A percentile compares a stretch with the other conserved stretches of the same genome.
Conservation (phyloP, 2,329 filamentous ascomycete genomes). For the Nothopassalora personata region DNA sequence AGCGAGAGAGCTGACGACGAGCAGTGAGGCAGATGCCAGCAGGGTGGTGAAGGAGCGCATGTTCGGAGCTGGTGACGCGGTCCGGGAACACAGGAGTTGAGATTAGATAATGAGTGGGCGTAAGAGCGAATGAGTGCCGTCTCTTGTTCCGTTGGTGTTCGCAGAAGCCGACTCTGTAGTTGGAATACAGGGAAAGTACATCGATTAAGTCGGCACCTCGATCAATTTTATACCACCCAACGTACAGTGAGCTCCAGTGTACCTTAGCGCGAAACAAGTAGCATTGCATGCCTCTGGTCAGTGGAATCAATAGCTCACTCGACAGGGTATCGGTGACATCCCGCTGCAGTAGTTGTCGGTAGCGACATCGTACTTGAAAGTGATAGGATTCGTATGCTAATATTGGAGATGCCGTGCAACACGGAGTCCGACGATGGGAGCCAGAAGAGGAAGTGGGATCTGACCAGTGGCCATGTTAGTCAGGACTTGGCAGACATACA, state of each 20-base stretch:
- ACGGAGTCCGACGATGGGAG: background rate
- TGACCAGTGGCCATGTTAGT: too few species aligned
- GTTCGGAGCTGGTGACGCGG: constrained; percentile 8
- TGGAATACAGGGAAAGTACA: background rate
- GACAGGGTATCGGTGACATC: background rate
- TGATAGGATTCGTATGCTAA: background rate
- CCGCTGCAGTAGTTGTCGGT: background rate
- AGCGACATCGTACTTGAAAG: background rate
- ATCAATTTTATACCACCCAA: background rate
- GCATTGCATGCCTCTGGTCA: background rate
- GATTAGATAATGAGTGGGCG: constrained; percentile 7
- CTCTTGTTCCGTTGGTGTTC: background rate
- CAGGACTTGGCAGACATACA: too few species aligned
- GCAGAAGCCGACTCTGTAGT: constrained; percentile 1
- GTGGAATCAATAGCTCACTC: background rate
- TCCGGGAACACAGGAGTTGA: constrained; percentile 3
- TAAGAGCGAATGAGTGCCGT: constrained; percentile 3
- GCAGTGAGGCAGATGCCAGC: constrained; percentile 12
- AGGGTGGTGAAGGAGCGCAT: constrained; percentile 23
- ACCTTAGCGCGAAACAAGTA: background rate
- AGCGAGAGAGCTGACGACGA: constrained; percentile 11
- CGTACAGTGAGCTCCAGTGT: background rate
- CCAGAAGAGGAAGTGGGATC: background rate
- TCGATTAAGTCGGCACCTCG: background rate
- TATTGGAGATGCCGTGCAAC: background rate